These are phyloP conservation scores for Pachyrhizus erosus DNA, from an alignment of 306 rosid genomes.

Conservation along the genomic window DNA sequence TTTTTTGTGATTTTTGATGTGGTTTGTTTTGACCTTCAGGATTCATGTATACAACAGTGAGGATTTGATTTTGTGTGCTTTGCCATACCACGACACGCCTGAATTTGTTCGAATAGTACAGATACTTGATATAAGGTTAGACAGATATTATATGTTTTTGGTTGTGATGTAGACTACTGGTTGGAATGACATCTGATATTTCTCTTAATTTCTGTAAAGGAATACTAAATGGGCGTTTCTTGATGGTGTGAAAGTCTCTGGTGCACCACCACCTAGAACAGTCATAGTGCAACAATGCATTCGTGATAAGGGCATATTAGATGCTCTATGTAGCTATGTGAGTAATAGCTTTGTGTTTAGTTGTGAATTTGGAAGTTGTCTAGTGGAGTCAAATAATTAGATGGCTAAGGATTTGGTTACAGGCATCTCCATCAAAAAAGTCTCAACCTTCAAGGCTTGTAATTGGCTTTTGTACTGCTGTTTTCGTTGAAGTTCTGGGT, in stretches of 20 bases:
- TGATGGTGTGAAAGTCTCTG: constrained; percentile 76
- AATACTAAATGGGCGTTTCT: constrained; percentile 85
- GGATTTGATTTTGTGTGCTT: constrained; percentile 75
- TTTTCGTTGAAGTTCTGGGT: constrained; percentile 84
- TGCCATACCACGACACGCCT: constrained; percentile 92
- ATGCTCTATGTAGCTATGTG: constrained; percentile 81
- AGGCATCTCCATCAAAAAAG: constrained; percentile 83
- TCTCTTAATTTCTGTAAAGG: constrained; percentile 49
- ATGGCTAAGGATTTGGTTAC: constrained; percentile 35
- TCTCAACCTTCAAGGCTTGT: constrained; percentile 66
- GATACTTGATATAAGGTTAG: constrained; percentile 73
- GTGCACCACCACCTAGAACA: constrained; percentile 88
- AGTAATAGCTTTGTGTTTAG: constrained; percentile 50
- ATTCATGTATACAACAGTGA: constrained; percentile 74
- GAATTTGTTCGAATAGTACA: constrained; percentile 79
- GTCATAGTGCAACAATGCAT: constrained; percentile 88
- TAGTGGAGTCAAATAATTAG: constrained; percentile 19
- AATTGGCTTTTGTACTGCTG: constrained; percentile 85
- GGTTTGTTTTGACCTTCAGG: constrained; percentile 58
- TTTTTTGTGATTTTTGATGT: constrained; percentile 20
- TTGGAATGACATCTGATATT: constrained; percentile 41
- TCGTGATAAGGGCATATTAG: constrained; percentile 77
- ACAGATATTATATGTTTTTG: constrained; percentile 27
- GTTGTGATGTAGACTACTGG: constrained; percentile 6
- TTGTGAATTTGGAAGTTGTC: constrained; percentile 28